These are phyloP conservation scores for Arabidopsis arenosa DNA, from an alignment of 345 rosid species.

Conservation along the genomic window DNA sequence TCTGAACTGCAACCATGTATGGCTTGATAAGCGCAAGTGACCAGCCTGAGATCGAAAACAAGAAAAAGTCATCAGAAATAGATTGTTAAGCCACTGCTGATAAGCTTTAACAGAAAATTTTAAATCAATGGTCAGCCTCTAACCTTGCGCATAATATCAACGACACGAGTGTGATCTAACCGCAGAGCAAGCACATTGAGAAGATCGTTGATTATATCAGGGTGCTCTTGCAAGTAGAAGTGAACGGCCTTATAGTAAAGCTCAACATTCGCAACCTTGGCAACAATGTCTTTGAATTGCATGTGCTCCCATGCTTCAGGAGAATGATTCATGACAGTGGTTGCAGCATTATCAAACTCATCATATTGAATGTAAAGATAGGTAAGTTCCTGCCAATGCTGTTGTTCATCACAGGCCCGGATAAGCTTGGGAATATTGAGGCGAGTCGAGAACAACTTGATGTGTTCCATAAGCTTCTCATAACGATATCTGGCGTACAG, in stretches of 20 bases:
- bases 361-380: slow-evolving; percentile 88
- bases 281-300: slow-evolving; percentile 96
- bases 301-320: slow-evolving; percentile 99
- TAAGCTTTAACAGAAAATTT: not conserved
- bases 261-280: slow-evolving; percentile 97
- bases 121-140: slow-evolving; percentile 20
- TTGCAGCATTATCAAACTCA: slow-evolving; percentile 99
- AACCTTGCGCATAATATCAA: slow-evolving; percentile 99
- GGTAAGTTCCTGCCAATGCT: slow-evolving; percentile 98
- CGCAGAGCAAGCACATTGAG: slow-evolving; percentile 95
- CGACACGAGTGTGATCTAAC: slow-evolving; percentile 97
- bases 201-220: slow-evolving; percentile 93
- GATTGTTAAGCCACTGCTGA: slow-evolving; percentile 9
- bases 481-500: slow-evolving; percentile 95
- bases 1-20: slow-evolving; percentile 96
- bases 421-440: slow-evolving; percentile 98
- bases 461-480: slow-evolving; percentile 99
- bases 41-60: slow-evolving; percentile 70
- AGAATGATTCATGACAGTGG: slow-evolving; percentile 98
- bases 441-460: slow-evolving; percentile 95
- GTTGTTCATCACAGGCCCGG: slow-evolving; percentile 98
- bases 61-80: slow-evolving; percentile 6
- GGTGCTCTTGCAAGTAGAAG: slow-evolving; percentile 99
- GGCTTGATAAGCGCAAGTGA: slow-evolving; percentile 93
- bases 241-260: slow-evolving; percentile 98